Evolutionary conservation across 495 filamentous ascomycete species (phyloP).

Genomic region (Talaromyces thailandensis): DNA sequence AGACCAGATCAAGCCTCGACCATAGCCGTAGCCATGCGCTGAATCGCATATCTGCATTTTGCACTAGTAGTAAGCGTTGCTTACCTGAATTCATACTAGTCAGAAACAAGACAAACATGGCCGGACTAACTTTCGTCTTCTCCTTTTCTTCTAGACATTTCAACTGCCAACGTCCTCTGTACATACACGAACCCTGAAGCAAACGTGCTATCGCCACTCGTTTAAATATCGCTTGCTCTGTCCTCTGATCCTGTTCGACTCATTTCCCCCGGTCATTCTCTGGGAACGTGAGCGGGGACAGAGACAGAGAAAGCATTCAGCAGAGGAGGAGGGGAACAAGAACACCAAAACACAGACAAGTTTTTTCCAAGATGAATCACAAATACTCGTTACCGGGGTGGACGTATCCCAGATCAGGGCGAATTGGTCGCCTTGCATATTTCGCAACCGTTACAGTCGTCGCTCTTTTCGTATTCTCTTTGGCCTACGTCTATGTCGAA

Average conservation of each 20-base stretch:
- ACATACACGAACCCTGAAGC: background rate
- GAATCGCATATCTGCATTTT: background rate
- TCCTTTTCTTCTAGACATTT: background rate
- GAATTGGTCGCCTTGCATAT: conserved; percentile 2
- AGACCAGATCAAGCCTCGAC: background rate
- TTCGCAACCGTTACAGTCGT: conserved; percentile 4
- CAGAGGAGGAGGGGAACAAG: conserved; percentile 21
- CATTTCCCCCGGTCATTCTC: background rate
- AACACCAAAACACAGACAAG: background rate
- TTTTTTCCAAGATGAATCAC: background rate
- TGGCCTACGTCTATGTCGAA: conserved; percentile 7
- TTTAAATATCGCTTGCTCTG: conserved; percentile 2
- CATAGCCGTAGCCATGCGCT: background rate
- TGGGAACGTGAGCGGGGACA: background rate
- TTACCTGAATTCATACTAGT: background rate
- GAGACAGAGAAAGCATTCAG: background rate
- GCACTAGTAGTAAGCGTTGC: background rate
- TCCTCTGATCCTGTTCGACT: background rate
- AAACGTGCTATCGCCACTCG: background rate
- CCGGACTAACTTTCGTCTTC: background rate
- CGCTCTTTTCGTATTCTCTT: conserved; percentile 3
- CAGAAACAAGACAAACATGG: background rate
- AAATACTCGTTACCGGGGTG: conserved; percentile 4
- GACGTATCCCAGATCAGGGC: conserved; percentile 5
- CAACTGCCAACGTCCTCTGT: background rate